Evolutionary conservation across 306 rosid species (phyloP).

Genomic region (Vachellia pachyceras): DNA sequence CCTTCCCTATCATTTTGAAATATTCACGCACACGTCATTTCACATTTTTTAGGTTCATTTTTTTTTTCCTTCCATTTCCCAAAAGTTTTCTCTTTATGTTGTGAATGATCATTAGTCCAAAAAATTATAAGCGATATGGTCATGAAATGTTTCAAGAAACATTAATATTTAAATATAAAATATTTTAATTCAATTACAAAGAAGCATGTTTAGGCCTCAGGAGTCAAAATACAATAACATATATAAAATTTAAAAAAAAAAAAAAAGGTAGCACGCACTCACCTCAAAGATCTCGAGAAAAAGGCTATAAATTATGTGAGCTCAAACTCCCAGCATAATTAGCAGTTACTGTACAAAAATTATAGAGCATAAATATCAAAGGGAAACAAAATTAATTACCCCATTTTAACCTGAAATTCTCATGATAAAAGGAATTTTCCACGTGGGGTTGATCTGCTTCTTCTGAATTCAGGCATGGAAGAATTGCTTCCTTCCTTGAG

Average conservation of each 20-base stretch:
- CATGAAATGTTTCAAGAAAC: background rate
- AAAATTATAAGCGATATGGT: background rate
- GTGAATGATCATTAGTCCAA: background rate
- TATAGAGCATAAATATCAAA: background rate
- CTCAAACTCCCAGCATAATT: conserved; percentile 45
- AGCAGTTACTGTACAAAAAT: conserved; percentile 55
- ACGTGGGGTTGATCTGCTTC: conserved; percentile 91
- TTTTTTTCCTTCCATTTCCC: no score
- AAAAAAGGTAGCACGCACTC: conserved; percentile 23
- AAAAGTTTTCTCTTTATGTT: background rate
- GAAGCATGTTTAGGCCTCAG: conserved; percentile 31
- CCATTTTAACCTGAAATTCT: conserved; percentile 37
- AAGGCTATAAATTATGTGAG: conserved; percentile 40
- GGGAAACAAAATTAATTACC: background rate
- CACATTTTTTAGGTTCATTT: no score
- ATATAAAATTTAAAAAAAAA: background rate
- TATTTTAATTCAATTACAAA: conserved; percentile 34
- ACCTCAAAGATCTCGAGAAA: conserved; percentile 39
- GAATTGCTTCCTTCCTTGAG: conserved; percentile 63
- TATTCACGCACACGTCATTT: no score
- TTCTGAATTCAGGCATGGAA: conserved; percentile 61
- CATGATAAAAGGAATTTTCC: conserved; percentile 70
- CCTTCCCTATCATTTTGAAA: no score
- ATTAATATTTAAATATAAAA: conserved; percentile 38
- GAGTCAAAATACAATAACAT: conserved; percentile 24